These are phyloP conservation scores for Poteriospumella lacustris DNA, from an alignment of 108 stramenopile species.

Conservation along the genomic window DNA sequence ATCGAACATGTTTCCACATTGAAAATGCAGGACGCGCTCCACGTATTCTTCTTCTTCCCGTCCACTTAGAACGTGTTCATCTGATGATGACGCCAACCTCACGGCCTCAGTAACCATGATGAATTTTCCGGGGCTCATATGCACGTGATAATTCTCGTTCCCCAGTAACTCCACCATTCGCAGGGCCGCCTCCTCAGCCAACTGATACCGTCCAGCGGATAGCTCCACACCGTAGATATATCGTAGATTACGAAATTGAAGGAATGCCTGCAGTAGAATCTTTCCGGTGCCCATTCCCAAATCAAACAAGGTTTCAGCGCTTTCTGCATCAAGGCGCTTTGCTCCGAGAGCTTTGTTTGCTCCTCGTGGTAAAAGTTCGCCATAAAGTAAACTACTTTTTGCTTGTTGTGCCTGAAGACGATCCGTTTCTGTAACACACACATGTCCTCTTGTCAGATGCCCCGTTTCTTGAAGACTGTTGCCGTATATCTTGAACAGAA, in stretches of 20 bases:
- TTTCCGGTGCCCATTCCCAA: slow-evolving; percentile 56
- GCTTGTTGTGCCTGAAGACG: slow-evolving; percentile 29
- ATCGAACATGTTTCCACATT: slow-evolving; percentile 43
- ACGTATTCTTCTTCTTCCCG: background rate
- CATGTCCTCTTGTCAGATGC: slow-evolving; percentile 48
- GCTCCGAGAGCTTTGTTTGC: slow-evolving; percentile 46
- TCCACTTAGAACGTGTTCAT: background rate
- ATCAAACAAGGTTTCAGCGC: slow-evolving; percentile 33
- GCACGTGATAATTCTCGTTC: background rate
- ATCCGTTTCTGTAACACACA: slow-evolving; percentile 46
- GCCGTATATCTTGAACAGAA: slow-evolving; percentile 46
- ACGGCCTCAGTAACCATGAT: background rate
- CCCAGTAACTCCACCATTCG: background rate
- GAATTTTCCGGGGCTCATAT: background rate
- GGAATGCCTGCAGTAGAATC: slow-evolving; percentile 45
- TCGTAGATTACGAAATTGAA: slow-evolving; percentile 38
- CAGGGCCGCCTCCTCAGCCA: slow-evolving; percentile 32
- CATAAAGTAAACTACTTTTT: slow-evolving; percentile 42
- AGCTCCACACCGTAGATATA: slow-evolving; percentile 48
- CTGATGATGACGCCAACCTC: background rate
- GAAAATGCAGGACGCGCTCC: slow-evolving; percentile 34
- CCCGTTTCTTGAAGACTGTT: slow-evolving; percentile 44
- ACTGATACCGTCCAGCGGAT: slow-evolving; percentile 35
- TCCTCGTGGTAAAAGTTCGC: slow-evolving; percentile 50
- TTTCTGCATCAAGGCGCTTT: slow-evolving; percentile 31